phyloP scores from a whole-genome alignment of 768 basidiomycete species.

The Lactarius sp. region DNA sequence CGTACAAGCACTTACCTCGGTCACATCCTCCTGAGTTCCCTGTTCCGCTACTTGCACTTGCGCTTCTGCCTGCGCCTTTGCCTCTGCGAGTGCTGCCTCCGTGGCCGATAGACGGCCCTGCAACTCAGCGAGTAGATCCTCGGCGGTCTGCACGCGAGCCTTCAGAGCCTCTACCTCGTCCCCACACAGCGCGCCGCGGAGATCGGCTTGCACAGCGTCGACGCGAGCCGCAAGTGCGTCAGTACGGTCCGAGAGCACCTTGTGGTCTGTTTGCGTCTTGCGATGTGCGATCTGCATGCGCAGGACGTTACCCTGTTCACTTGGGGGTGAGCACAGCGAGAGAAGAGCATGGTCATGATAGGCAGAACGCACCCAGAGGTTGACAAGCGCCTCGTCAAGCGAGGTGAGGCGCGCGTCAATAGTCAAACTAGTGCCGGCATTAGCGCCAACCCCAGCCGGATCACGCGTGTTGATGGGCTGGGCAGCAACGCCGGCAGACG shows the following conservation, averaged over 20 bases:
- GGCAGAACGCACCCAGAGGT: constrained; percentile 21
- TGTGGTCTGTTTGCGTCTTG: constrained; percentile 27
- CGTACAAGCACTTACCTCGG: constrained; percentile 17
- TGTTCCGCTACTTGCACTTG: constrained; percentile 32
- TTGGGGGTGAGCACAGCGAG: not conserved
- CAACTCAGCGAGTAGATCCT: constrained; percentile 8
- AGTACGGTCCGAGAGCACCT: constrained; percentile 23
- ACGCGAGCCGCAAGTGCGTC: constrained; percentile 22
- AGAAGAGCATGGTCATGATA: not conserved
- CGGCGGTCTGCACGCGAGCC: constrained; percentile 4
- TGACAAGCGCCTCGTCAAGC: constrained; percentile 25
- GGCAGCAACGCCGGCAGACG: not conserved
- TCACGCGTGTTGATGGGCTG: constrained; percentile 1
- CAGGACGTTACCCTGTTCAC: constrained; percentile 21
- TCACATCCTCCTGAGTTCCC: not conserved
- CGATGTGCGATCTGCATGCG: constrained; percentile 27
- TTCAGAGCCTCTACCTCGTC: constrained; percentile 7
- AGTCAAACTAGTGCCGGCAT: not conserved
- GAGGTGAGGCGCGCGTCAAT: constrained; percentile 20
- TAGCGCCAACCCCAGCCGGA: not conserved
- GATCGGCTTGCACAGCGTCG: constrained; percentile 19
- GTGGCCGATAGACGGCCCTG: constrained; percentile 9
- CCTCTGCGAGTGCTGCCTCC: not conserved
- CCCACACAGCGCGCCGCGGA: not conserved
- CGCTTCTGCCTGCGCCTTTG: constrained; percentile 31